Percentiles rank a stretch among this genome's conserved stretches.
phyloP scores from a whole-genome alignment of 129 eudicot genomes.

The Flaveria bidentis region DNA sequence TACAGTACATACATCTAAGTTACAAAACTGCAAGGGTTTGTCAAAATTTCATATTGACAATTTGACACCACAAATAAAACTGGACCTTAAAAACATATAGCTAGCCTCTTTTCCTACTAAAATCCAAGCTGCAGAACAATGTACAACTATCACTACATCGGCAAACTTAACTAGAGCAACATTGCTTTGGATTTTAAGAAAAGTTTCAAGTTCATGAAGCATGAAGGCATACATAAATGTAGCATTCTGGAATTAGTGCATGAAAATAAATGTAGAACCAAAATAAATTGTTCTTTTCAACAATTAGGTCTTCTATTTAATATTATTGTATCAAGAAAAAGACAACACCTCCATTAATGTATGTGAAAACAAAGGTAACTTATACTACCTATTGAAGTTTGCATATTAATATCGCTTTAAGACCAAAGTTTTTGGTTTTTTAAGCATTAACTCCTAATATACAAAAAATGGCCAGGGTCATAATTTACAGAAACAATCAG shows the following conservation, averaged over 20 bases:
- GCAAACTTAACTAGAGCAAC: slow-evolving; percentile 6
- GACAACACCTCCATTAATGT: background rate
- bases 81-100: background rate
- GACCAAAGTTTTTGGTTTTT: background rate
- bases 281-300: background rate
- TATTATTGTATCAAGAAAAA: background rate
- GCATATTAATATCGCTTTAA: background rate
- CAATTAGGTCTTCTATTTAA: slow-evolving; percentile 13
- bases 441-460: background rate
- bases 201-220: background rate
- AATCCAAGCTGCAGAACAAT: background rate
- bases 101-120: slow-evolving; percentile 2
- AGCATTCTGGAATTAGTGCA: background rate
- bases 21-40: background rate
- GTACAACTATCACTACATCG: slow-evolving; percentile 9
- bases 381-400: background rate
- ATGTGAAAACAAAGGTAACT: slow-evolving; percentile 19
- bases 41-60: background rate
- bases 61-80: slow-evolving; percentile 12
- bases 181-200: background rate
- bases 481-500: background rate
- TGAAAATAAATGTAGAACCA: background rate
- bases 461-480: background rate
- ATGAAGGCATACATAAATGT: background rate
- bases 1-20: background rate